These are phyloP conservation scores for Athelia sp. DNA, from an alignment of 1,284 basidiomycete species.

Conservation along the genomic window DNA sequence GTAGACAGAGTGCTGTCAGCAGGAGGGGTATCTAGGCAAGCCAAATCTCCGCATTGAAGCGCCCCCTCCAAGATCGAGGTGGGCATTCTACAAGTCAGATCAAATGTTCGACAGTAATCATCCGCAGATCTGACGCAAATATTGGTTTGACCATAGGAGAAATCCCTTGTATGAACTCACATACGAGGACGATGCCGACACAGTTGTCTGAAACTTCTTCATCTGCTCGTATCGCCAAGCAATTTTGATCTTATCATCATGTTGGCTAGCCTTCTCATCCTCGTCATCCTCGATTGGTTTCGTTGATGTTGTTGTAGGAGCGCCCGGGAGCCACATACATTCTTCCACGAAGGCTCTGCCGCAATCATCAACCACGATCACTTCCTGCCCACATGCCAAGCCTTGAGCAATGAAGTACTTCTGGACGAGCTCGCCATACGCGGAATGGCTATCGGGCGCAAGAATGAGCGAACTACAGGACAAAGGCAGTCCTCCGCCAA, in stretches of 20 bases:
- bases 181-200: slow-evolving; percentile 44
- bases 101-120: slow-evolving; percentile 68
- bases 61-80: slow-evolving; percentile 40
- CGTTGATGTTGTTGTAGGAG: slow-evolving; percentile 14
- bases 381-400: slow-evolving; percentile 63
- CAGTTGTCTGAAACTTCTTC: slow-evolving; percentile 88
- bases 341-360: slow-evolving; percentile 54
- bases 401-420: slow-evolving; percentile 90
- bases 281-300: slow-evolving; percentile 28
- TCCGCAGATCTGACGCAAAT: slow-evolving; percentile 40
- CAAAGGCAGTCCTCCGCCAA: slow-evolving; percentile 90
- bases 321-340: slow-evolving; percentile 72
- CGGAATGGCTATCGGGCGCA: slow-evolving; percentile 79
- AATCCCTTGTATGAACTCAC: slow-evolving; percentile 26
- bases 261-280: slow-evolving; percentile 36
- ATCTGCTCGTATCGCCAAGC: slow-evolving; percentile 95
- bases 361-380: slow-evolving; percentile 64
- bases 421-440: slow-evolving; percentile 83
- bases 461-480: slow-evolving; percentile 71
- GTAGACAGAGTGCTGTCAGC: not conserved
- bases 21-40: slow-evolving; percentile 23
- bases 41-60: slow-evolving; percentile 29
- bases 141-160: slow-evolving; percentile 10
- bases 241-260: slow-evolving; percentile 68
- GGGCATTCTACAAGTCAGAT: slow-evolving; percentile 62